phyloP scores from a whole-genome alignment of 768 basidiomycete species.

The Mycena alexandri region DNA sequence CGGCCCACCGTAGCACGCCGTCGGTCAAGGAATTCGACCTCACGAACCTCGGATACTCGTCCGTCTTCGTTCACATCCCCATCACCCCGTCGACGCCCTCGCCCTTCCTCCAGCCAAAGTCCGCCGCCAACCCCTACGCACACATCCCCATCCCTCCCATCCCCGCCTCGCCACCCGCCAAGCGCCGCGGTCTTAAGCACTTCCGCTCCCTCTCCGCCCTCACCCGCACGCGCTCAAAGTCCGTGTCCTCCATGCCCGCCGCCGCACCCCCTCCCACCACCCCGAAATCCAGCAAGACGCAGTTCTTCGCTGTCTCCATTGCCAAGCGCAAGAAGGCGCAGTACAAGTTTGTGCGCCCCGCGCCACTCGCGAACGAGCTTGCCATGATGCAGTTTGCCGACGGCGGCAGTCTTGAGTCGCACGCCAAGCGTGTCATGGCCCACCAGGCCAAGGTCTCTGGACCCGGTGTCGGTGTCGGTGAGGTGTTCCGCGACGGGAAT shows the following conservation, averaged over 20 bases:
- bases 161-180: conserved; percentile 34
- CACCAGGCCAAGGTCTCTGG: conserved; percentile 62
- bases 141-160: conserved; percentile 42
- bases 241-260: conserved; percentile 33
- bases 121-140: conserved; percentile 36
- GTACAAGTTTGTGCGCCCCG: conserved; percentile 54
- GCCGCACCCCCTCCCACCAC: conserved; percentile 10
- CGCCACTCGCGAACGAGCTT: conserved; percentile 74
- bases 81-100: conserved; percentile 57
- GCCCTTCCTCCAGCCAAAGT: conserved; percentile 46
- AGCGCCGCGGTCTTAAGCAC: conserved; percentile 52
- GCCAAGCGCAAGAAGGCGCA: conserved; percentile 66
- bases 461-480: conserved; percentile 53
- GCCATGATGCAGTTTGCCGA: conserved; percentile 78
- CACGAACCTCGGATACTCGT: conserved; percentile 73
- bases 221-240: conserved; percentile 56
- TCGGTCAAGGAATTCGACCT: conserved; percentile 67
- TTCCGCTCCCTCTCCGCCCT: conserved; percentile 68
- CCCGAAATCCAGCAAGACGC: conserved; percentile 42
- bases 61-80: conserved; percentile 72
- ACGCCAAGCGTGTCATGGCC: conserved; percentile 67
- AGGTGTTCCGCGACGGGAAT: conserved; percentile 69
- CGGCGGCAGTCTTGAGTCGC: conserved; percentile 70
- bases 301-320: conserved; percentile 47
- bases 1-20: conserved; percentile 50